phyloP scores from a whole-genome alignment of 2,329 filamentous ascomycete species.

The Plenodomus biglobosus region DNA sequence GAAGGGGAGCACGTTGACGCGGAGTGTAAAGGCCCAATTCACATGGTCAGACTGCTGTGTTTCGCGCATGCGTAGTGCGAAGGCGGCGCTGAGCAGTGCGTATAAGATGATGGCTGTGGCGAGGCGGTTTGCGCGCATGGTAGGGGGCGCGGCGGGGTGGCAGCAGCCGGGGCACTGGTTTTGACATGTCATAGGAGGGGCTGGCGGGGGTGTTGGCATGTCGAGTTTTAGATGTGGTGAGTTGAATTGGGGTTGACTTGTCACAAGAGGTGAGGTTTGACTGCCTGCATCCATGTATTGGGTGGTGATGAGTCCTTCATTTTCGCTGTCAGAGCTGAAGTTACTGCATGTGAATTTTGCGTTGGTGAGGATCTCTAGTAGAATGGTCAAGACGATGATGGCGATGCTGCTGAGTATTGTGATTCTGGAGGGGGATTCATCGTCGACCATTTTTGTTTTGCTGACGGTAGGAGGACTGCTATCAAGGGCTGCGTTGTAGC shows the following conservation, averaged over 20 bases:
- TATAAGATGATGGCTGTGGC: constrained; percentile 13
- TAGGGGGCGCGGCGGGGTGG: no score
- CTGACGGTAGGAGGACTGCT: no score
- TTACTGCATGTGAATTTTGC: background rate
- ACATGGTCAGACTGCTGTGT: background rate
- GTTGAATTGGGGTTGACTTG: no score
- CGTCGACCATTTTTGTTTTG: no score
- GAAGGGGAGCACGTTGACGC: background rate
- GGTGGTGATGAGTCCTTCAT: background rate
- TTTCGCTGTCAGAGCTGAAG: background rate
- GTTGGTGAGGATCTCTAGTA: background rate
- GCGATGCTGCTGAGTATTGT: background rate
- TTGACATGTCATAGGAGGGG: no score
- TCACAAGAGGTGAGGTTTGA: background rate
- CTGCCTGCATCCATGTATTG: background rate
- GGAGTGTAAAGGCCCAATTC: no score
- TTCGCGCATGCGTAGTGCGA: constrained; percentile 14
- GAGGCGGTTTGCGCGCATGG: constrained; percentile 14
- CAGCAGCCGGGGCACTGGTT: no score
- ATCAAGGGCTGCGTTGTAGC: no score
- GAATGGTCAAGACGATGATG: background rate
- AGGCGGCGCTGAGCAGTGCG: constrained; percentile 5
- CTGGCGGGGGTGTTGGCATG: no score
- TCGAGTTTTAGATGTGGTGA: no score
- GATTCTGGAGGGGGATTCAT: no score